These are phyloP conservation scores for Termitomyces sp. DNA, from an alignment of 768 basidiomycete genomes.

Conservation along the genomic window DNA sequence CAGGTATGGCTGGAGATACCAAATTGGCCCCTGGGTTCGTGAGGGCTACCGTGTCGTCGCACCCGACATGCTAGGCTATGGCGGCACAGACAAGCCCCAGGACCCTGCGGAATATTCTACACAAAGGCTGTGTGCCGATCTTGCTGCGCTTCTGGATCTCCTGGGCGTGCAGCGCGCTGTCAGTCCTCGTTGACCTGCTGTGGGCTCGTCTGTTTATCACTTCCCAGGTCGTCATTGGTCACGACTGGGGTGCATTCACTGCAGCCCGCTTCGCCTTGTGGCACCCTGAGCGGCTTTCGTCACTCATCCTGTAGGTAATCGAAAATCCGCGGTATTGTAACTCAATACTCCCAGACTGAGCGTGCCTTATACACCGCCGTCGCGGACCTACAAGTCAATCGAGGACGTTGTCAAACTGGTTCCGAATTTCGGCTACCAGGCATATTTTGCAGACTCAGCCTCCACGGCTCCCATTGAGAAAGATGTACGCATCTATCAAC, in stretches of 20 bases:
- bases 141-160: constrained; percentile 59
- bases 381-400: constrained; percentile 39
- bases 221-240: constrained; percentile 59
- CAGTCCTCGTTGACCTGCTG: constrained; percentile 19
- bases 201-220: neutral
- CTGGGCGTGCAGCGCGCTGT: constrained; percentile 50
- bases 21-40: constrained; percentile 65
- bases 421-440: constrained; percentile 63
- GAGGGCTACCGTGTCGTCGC: constrained; percentile 59
- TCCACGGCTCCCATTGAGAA: constrained; percentile 52
- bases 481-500: constrained; percentile 36
- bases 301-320: constrained; percentile 51
- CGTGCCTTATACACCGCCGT: constrained; percentile 61
- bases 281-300: constrained; percentile 58
- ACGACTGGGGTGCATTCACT: constrained; percentile 74
- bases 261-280: constrained; percentile 67
- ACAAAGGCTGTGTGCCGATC: constrained; percentile 53
- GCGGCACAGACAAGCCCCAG: constrained; percentile 55
- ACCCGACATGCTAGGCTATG: constrained; percentile 62
- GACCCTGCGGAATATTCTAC: constrained; percentile 52
- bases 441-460: constrained; percentile 51
- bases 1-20: constrained; percentile 74
- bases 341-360: constrained; percentile 43
- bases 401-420: constrained; percentile 42
- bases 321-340: neutral